These are phyloP conservation scores for Leccinum longicurvipes DNA, from an alignment of 768 basidiomycete species.

Conservation along the genomic window DNA sequence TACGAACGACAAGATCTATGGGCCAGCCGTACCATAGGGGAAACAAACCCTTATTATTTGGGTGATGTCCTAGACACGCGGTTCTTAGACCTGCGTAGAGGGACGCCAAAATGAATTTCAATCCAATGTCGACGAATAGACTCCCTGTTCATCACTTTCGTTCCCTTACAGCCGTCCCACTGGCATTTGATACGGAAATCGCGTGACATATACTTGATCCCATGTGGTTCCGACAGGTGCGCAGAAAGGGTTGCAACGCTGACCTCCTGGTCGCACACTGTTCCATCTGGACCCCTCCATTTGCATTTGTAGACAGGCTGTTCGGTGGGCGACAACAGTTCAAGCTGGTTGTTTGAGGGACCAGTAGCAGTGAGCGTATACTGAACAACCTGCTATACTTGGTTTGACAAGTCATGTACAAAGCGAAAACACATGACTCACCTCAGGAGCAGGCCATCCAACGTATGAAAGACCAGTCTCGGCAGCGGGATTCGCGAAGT, in stretches of 20 bases:
- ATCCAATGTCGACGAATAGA: slow-evolving; percentile 17
- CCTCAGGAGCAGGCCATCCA: too few species aligned
- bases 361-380: too few species aligned
- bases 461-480: background rate
- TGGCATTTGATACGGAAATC: background rate
- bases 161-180: slow-evolving; percentile 9
- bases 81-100: background rate
- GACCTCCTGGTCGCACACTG: background rate
- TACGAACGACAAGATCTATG: too few species aligned
- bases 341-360: too few species aligned
- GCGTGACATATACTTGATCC: slow-evolving; percentile 10
- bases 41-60: too few species aligned
- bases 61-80: background rate
- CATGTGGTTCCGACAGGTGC: slow-evolving; percentile 15
- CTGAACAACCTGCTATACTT: too few species aligned
- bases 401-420: too few species aligned
- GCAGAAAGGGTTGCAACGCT: background rate
- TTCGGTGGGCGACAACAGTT: background rate
- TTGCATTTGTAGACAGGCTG: background rate
- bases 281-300: slow-evolving; percentile 6
- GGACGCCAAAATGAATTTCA: slow-evolving; percentile 15
- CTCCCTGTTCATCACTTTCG: slow-evolving; percentile 16
- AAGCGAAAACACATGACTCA: too few species aligned
- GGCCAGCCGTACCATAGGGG: too few species aligned
- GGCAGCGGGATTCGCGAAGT: background rate